Base-by-base conservation (phyloP, 1,284 basidiomycete species). In the Fomes fomentarius region DNA sequence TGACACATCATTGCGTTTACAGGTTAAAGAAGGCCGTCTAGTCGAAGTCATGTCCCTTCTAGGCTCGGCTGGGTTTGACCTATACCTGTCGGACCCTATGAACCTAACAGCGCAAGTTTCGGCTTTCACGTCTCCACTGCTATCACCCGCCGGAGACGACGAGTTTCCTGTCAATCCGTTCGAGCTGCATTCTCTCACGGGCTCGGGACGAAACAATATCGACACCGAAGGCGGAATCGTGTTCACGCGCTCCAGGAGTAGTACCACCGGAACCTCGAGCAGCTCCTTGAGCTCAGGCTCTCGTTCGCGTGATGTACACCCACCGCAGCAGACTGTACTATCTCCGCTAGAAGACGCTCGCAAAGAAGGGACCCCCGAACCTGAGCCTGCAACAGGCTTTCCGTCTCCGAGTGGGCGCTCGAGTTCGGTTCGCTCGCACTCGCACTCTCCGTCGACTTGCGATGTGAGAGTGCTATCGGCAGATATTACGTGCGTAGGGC, bases 1-100 rank as follows among this genome's bases (percentile, higher is more conserved):
- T 55, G 25, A 57, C 45, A 35, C 33, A 24, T 21, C 43, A 34
- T 37, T 25, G 24, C 37, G 28, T 47, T 44, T 49, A n/a, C 63
- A 88, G 86, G 85, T 89, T 52, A 89, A 87, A 67, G 80, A 87
- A 62, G 74, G 77, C 48, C 81, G 85, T 43, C 70, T 90, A 1
- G 74, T 78, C 49, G 83, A 88, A 64, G 84, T 82, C 46, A 80
- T 89, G 72, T 69, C 71, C 19, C 74, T 88, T 3, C 79, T 90
- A 51, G 76, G 77, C 22, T 71, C 75, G 34, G 80, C 83, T 30
- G 87, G 88, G 11, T 89, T 89, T 61, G 79, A 84, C 63, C 71
- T 88, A n/a, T 87, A 89, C 63, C 77, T 81, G n/a, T 75, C 79
- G 42, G 79, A 83, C 61, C 73, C 71, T 49, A 75, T 73, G 54